Conservation (phyloP, 768 basidiomycete genomes). For the Collybia sp. region DNA sequence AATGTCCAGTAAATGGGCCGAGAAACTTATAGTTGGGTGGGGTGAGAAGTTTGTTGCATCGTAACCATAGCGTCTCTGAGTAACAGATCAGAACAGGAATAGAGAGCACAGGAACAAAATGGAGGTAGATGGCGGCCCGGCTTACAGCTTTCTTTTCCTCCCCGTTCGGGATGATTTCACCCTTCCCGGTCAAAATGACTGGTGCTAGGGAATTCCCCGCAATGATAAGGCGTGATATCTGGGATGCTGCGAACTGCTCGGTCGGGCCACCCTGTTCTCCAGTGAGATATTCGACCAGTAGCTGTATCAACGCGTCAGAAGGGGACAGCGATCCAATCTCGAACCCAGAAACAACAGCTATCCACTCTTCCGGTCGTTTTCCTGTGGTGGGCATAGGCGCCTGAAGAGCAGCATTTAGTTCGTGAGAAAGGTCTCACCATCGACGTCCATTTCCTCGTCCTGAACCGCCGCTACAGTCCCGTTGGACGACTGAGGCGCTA, state of each 20-base stretch:
- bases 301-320: slow-evolving; percentile 70
- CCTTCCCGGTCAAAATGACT: slow-evolving; percentile 25
- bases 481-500: slow-evolving; percentile 58
- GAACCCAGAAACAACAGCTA: slow-evolving; percentile 84
- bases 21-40: slow-evolving; percentile 69
- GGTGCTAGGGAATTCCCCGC: slow-evolving; percentile 85
- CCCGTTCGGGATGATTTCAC: slow-evolving; percentile 22
- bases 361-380: slow-evolving; percentile 55
- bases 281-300: slow-evolving; percentile 86
- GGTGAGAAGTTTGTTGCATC: slow-evolving; percentile 65
- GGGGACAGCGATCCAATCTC: slow-evolving; percentile 63
- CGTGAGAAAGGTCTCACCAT: slow-evolving; percentile 39
- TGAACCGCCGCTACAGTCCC: slow-evolving; percentile 13
- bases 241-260: slow-evolving; percentile 60
- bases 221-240: slow-evolving; percentile 81
- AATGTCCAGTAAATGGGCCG: slow-evolving; percentile 70
- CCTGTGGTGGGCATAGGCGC: not conserved
- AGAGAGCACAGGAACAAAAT: not conserved
- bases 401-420: slow-evolving; percentile 1
- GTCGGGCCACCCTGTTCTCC: slow-evolving; percentile 75
- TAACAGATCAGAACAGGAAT: not conserved
- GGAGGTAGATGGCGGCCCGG: not conserved
- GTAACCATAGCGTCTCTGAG: slow-evolving; percentile 61
- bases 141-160: slow-evolving; percentile 58
- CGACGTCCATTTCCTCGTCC: slow-evolving; percentile 61